A percentile compares a stretch with the other conserved stretches of the same genome.
These are phyloP conservation scores for Sclerotiophoma versabilis DNA, from an alignment of 2,329 filamentous ascomycete genomes.

Conservation along the genomic window DNA sequence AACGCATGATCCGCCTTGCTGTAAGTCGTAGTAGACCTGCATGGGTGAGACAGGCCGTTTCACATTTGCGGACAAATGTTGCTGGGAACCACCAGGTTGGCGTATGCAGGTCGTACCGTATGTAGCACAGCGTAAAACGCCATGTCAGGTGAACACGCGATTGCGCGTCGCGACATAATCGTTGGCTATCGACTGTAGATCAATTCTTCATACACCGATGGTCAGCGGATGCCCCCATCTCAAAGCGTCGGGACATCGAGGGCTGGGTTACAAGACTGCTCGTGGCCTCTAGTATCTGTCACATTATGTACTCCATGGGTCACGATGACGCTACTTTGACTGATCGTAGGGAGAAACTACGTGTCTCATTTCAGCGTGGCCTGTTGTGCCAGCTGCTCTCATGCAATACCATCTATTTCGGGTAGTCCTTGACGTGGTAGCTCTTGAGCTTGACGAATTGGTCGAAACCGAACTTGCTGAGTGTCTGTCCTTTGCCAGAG, in stretches of 20 bases:
- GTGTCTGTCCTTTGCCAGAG: conserved; percentile 87
- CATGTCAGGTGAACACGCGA: conserved; percentile 33
- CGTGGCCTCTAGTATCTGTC: not conserved
- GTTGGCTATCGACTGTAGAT: not conserved
- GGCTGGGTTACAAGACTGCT: not conserved
- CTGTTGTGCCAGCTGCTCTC: conserved; percentile 17
- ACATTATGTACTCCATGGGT: not conserved
- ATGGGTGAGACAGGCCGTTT: conserved; percentile 33
- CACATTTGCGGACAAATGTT: conserved; percentile 21
- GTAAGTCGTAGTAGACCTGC: conserved; percentile 20
- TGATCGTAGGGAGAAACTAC: conserved; percentile 24
- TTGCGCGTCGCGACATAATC: conserved; percentile 12
- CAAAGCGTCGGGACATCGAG: not conserved
- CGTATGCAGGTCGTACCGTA: conserved; percentile 11
- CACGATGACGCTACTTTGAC: not conserved
- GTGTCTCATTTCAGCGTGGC: conserved; percentile 18
- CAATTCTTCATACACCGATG: not conserved
- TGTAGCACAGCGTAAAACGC: conserved; percentile 20
- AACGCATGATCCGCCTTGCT: conserved; percentile 33
- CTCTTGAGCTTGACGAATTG: conserved; percentile 97
- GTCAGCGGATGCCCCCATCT: not conserved
- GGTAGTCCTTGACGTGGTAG: conserved; percentile 86
- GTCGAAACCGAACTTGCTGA: conserved; percentile 91
- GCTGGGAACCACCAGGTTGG: conserved; percentile 1
- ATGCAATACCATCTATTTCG: conserved; percentile 54